Evolutionary conservation across 805 yeast genomes (phyloP).

Genomic region (Lipomyces mesembrius): DNA sequence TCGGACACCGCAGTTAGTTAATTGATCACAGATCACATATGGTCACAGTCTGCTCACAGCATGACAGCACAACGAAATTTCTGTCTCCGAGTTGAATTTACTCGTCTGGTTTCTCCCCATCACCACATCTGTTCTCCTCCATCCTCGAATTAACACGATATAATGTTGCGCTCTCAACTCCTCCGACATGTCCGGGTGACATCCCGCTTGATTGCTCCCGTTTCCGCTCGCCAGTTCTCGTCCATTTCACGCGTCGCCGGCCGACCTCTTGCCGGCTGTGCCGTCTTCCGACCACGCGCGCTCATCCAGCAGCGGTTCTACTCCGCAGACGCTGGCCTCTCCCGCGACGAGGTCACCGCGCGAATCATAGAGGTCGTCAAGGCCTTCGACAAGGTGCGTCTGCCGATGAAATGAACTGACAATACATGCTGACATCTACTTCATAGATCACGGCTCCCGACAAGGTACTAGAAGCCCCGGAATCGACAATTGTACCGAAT

Average conservation of each 20-base stretch:
- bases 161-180: conserved; percentile 3
- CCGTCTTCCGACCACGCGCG: conserved; percentile 19
- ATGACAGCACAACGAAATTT: background rate
- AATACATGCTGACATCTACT: conserved; percentile 33
- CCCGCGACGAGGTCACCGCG: conserved; percentile 77
- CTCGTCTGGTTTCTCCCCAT: background rate
- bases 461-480: conserved; percentile 26
- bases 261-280: conserved; percentile 12
- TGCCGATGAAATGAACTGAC: background rate
- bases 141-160: background rate
- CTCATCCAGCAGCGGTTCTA: conserved; percentile 50
- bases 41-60: background rate
- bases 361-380: conserved; percentile 81
- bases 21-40: background rate
- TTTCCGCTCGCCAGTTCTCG: conserved; percentile 15
- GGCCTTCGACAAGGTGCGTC: conserved; percentile 60
- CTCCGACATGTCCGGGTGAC: conserved; percentile 7
- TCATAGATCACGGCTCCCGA: conserved; percentile 36
- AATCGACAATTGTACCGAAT: background rate
- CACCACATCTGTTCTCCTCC: background rate
- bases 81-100: background rate
- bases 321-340: conserved; percentile 64
- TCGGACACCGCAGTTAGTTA: background rate
- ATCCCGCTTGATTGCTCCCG: conserved; percentile 3
- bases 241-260: conserved; percentile 11